These are phyloP conservation scores for Knufia fluminis DNA, from an alignment of 2,329 filamentous ascomycete species.

Conservation along the genomic window DNA sequence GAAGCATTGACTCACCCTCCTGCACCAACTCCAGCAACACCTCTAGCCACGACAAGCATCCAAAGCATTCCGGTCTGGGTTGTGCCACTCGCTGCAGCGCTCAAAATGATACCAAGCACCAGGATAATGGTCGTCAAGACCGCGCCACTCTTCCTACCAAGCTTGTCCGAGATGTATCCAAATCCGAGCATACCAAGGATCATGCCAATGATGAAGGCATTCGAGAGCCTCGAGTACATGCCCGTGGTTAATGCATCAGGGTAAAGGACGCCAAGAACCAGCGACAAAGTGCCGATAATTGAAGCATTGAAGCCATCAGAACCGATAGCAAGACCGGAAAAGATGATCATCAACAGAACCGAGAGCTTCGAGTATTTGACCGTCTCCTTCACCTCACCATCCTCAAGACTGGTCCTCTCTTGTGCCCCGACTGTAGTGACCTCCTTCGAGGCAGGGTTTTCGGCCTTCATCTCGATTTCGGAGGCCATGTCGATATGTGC, in stretches of 20 bases:
- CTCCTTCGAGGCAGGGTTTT: no score
- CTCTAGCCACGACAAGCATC: slow-evolving; percentile 42
- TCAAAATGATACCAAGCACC: slow-evolving; percentile 39
- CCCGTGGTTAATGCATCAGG: slow-evolving; percentile 26
- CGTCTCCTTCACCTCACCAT: no score
- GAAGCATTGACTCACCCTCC: no score
- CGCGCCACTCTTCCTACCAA: slow-evolving; percentile 43
- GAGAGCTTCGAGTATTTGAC: no score
- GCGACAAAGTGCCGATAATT: slow-evolving; percentile 15
- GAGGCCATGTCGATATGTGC: no score
- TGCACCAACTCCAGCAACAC: slow-evolving; percentile 39
- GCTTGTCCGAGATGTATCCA: no score
- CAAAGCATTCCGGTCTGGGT: slow-evolving; percentile 37
- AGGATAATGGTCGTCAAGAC: slow-evolving; percentile 40
- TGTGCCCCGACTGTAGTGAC: no score
- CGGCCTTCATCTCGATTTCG: no score
- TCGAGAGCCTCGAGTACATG: slow-evolving; percentile 45
- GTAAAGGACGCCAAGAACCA: slow-evolving; percentile 16
- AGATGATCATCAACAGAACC: slow-evolving; percentile 26
- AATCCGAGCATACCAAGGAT: slow-evolving; percentile 48
- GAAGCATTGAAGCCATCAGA: slow-evolving; percentile 33
- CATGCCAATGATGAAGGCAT: slow-evolving; percentile 48
- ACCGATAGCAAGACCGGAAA: slow-evolving; percentile 31
- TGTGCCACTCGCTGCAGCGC: slow-evolving; percentile 38
- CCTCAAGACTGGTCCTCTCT: no score